These are phyloP conservation scores for Fusarium sp. DNA, from an alignment of 2,329 filamentous ascomycete genomes.

Conservation along the genomic window DNA sequence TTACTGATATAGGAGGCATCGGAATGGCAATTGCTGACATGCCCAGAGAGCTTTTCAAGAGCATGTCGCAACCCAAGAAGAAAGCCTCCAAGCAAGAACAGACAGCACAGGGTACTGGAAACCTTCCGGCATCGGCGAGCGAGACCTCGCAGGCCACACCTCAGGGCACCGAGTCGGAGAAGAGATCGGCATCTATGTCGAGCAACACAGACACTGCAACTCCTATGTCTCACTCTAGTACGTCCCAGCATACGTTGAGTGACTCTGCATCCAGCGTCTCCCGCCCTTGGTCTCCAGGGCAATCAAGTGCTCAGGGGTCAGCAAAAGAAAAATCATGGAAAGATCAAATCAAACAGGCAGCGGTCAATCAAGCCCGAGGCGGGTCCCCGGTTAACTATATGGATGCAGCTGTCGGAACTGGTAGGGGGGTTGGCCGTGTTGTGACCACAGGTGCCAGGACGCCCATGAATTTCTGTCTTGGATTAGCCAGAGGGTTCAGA, in stretches of 20 bases:
- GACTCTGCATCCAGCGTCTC: slow-evolving; percentile 42
- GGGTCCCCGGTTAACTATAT: slow-evolving; percentile 42
- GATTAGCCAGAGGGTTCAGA: slow-evolving; percentile 86
- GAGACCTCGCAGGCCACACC: slow-evolving; percentile 13
- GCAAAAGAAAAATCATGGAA: slow-evolving; percentile 28
- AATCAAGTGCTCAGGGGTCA: slow-evolving; percentile 26
- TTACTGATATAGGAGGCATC: slow-evolving; percentile 86
- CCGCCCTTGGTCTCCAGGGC: slow-evolving; percentile 20
- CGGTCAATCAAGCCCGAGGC: slow-evolving; percentile 30
- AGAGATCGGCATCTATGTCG: slow-evolving; percentile 7
- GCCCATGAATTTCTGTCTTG: slow-evolving; percentile 87
- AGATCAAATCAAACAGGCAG: slow-evolving; percentile 35
- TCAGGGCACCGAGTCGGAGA: slow-evolving; percentile 16
- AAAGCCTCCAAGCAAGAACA: slow-evolving; percentile 4
- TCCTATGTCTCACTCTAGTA: slow-evolving; percentile 35
- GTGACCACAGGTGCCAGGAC: slow-evolving; percentile 81
- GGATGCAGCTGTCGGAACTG: slow-evolving; percentile 73
- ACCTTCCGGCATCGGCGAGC: slow-evolving; percentile 13
- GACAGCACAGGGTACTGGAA: slow-evolving; percentile 5
- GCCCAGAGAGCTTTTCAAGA: slow-evolving; percentile 68
- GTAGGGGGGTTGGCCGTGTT: slow-evolving; percentile 77
- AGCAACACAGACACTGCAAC: slow-evolving; percentile 26
- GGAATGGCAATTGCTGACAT: slow-evolving; percentile 86
- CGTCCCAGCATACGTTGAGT: slow-evolving; percentile 41
- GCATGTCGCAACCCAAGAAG: slow-evolving; percentile 45